Evolutionary conservation across 306 rosid genomes (phyloP).

Genomic region (Purshia tridentata): DNA sequence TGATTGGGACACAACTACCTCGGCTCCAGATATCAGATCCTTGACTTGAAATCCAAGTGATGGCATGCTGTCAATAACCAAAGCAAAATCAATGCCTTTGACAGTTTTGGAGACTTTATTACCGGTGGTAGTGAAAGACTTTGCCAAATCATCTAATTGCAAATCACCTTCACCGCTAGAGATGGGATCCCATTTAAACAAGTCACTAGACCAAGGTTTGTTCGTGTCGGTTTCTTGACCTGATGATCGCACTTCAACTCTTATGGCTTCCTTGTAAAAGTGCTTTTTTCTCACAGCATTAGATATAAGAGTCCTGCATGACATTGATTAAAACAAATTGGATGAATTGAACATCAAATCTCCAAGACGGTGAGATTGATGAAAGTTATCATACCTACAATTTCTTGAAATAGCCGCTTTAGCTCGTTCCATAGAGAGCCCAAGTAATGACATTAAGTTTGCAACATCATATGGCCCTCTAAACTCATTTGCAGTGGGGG

Average conservation of each 20-base stretch:
- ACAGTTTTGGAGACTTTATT: constrained; percentile 43
- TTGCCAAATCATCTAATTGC: constrained; percentile 59
- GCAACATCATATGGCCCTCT: constrained; percentile 94
- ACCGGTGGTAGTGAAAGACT: constrained; percentile 48
- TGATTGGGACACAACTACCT: constrained; percentile 25
- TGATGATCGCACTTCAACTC: constrained; percentile 60
- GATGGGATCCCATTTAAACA: constrained; percentile 74
- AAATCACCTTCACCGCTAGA: constrained; percentile 89
- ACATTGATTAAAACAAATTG: constrained; percentile 16
- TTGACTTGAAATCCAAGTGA: constrained; percentile 66
- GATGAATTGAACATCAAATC: constrained; percentile 17
- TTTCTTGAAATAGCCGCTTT: constrained; percentile 80
- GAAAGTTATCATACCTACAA: constrained; percentile 62
- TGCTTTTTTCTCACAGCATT: constrained; percentile 72
- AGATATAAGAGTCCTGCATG: constrained; percentile 63
- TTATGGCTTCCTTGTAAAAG: constrained; percentile 69
- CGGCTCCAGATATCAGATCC: constrained; percentile 44
- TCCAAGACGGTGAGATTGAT: constrained; percentile 8
- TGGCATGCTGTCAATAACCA: constrained; percentile 48
- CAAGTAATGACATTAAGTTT: constrained; percentile 69
- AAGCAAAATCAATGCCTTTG: constrained; percentile 67
- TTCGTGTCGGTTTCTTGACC: constrained; percentile 39
- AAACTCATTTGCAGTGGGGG: constrained; percentile 65
- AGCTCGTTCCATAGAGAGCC: constrained; percentile 71
- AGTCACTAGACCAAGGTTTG: constrained; percentile 50